Base-by-base conservation (phyloP, 2,329 filamentous ascomycete species). In the Trichoderma arundinaceum region DNA sequence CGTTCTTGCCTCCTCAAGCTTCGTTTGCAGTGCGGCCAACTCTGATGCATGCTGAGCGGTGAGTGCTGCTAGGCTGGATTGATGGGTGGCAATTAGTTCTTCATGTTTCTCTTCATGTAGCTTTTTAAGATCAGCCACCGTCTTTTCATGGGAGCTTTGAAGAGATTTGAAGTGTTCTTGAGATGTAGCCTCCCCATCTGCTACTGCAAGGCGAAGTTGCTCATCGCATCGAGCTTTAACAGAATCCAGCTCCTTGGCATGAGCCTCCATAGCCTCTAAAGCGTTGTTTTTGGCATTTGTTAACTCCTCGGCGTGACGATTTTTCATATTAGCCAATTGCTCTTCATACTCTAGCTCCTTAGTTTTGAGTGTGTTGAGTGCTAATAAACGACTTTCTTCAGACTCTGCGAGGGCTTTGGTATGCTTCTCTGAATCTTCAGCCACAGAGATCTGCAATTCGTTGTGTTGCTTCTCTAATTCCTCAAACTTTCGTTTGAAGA, bases 401-500 rank as follows among this genome's bases (percentile, higher is more conserved):
- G 78, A 77, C 10, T 77, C 77, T 39, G 78, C 78, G 10, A 85
- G 74, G 10, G 80, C 80, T 67, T 78, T 76, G 44, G 74, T 68
- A 59, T 86, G 80, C 28, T 69, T 72, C 48, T 80, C 77, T 10
- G 74, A 63, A 35, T 77, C 76, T 44, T 80, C 75, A 1, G 72
- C 68, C 48, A 77, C 77, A 7, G 76, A 73, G 10, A 75, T 69
- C 67, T 77, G 74, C 52, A 85, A 78, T 69, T 86, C 84, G 10
- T 79, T 79, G 74, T 89, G 83, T 74, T 88, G 82, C 5, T 74
- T 75, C 72, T 88, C 85, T 6, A 90, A 80, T 43, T 86, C 84
- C 66, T 87, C 82, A 67, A 85, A 89, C 75, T 88, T 86, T 69
- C 84, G 83, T 77, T 87, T 88, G 76, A 88, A 87, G 73, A 85